Conservation (phyloP, 2,329 filamentous ascomycete genomes). For the Fusarium humuli region DNA sequence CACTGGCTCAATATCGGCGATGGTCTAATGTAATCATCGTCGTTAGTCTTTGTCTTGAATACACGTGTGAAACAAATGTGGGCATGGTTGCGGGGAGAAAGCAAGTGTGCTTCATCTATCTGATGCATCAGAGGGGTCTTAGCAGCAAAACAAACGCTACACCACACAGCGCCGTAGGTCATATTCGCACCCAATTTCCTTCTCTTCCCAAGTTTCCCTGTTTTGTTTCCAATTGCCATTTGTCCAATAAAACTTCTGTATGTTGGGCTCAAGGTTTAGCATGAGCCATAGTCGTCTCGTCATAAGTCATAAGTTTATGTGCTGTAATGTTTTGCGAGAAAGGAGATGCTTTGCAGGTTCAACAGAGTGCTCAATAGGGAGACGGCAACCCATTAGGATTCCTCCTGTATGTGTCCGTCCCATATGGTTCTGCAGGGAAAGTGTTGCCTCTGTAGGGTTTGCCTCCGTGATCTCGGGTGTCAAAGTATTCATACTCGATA, state of each 20-base stretch:
- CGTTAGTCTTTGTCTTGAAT: slow-evolving; percentile 56
- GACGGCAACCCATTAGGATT: slow-evolving; percentile 51
- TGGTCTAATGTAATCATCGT: slow-evolving; percentile 57
- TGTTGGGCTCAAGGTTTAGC: slow-evolving; percentile 27
- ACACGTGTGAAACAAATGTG: slow-evolving; percentile 39
- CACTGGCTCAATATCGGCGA: slow-evolving; percentile 50
- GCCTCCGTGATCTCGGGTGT: slow-evolving; percentile 60
- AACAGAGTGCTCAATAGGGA: slow-evolving; percentile 33
- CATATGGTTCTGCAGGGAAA: slow-evolving; percentile 35
- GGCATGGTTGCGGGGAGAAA: slow-evolving; percentile 29
- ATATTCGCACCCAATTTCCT: slow-evolving; percentile 26
- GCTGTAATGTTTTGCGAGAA: slow-evolving; percentile 11
- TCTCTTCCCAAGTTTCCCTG: slow-evolving; percentile 18
- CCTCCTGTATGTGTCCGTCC: slow-evolving; percentile 31
- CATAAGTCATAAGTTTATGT: slow-evolving; percentile 42
- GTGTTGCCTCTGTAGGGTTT: slow-evolving; percentile 32
- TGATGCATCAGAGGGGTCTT: slow-evolving; percentile 39
- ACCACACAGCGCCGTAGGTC: slow-evolving; percentile 46
- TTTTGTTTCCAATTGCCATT: slow-evolving; percentile 18
- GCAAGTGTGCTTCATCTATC: slow-evolving; percentile 47
- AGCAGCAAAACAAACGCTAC: slow-evolving; percentile 38
- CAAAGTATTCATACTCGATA: slow-evolving; percentile 55
- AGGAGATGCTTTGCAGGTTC: not conserved
- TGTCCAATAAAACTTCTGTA: slow-evolving; percentile 11
- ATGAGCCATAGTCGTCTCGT: slow-evolving; percentile 39